phyloP scores from a whole-genome alignment of 495 filamentous ascomycete genomes.

The Pyronema domesticum region DNA sequence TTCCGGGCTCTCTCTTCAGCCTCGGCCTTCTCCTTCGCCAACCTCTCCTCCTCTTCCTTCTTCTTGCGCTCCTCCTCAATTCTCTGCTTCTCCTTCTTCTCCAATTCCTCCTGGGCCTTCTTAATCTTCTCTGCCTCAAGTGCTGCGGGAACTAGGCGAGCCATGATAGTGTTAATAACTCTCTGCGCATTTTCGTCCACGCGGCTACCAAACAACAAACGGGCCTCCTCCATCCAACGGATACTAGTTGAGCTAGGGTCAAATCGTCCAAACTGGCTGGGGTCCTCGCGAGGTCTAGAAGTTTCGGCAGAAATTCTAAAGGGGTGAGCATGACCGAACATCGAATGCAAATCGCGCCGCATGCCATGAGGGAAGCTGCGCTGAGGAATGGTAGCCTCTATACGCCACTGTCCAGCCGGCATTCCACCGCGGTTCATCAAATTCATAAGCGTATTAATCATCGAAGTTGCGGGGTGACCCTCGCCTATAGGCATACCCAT shows the following conservation, averaged over 20 bases:
- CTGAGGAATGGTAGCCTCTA: constrained; percentile 33
- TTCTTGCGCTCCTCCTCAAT: constrained; percentile 41
- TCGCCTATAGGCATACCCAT: constrained; percentile 5
- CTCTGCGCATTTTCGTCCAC: constrained; percentile 54
- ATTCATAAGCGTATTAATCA: constrained; percentile 41
- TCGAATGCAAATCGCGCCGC: constrained; percentile 39
- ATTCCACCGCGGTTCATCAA: constrained; percentile 32
- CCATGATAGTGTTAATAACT: constrained; percentile 54
- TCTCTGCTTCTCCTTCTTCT: constrained; percentile 28
- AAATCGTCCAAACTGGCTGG: constrained; percentile 32
- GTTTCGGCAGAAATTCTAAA: constrained; percentile 30
- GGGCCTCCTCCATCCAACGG: constrained; percentile 84
- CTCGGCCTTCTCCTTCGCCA: constrained; percentile 38
- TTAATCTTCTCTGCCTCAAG: constrained; percentile 54
- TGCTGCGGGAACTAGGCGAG: constrained; percentile 63
- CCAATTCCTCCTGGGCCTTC: constrained; percentile 38
- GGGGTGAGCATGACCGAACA: constrained; percentile 30
- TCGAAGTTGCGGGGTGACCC: constrained; percentile 28
- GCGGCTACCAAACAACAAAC: constrained; percentile 55
- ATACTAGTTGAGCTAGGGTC: constrained; percentile 44
- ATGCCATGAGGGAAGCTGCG: constrained; percentile 26
- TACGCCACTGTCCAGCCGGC: constrained; percentile 39
- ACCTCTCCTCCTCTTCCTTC: constrained; percentile 43
- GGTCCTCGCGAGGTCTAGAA: constrained; percentile 19
- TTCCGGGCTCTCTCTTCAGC: constrained; percentile 43